Base-by-base conservation (phyloP, 345 rosid genomes). In the Draba incana region DNA sequence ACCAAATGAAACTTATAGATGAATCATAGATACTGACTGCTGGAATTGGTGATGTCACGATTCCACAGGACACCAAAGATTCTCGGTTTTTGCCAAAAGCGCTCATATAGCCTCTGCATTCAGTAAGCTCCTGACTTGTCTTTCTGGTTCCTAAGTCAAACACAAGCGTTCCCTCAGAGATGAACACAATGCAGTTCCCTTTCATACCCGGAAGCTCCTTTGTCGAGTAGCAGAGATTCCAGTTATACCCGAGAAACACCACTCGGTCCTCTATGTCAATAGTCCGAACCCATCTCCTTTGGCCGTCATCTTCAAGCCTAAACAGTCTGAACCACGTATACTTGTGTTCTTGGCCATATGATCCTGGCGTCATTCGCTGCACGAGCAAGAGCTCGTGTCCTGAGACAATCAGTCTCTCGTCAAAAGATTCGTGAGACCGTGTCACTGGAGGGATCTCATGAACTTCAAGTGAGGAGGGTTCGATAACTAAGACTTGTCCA, bases 361-460 rank as follows among this genome's bases (percentile, higher is more conserved):
- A 3, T 45, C 67, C 55, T 33, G n/a, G 31, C 2, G 44, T 62
- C 1, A 47, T 2, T 47, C 55, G 5, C 20, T 62, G 67, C 31
- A 62, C 67, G 44, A 62, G 55, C 13, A 62, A 47, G 16, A 62
- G 31, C 30, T 62, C 67, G 3, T 62, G 55, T 31, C 44, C 44
- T 33, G 67, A 62, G 8, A 46, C 12, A 15, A 62, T 30, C 55
- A 62, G 67, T 16, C 43, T 62, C 33, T 62, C 44, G 5, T 31
- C 55, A 6, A 4, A 62, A 10, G 13, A 5, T 28, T 47, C 12
- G 11, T 20, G 25, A 31, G 31, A 31, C 12, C 16, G 10, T 3
- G 53, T 45, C 31, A 62, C 55, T 47, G 31, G 12, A 13, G 31
- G 67, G 31, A 62, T 31, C 16, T 31, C 45, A 6, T 4, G 47